Evolutionary conservation across 495 filamentous ascomycete species (phyloP).

Genomic region (Tuber aestivum): DNA sequence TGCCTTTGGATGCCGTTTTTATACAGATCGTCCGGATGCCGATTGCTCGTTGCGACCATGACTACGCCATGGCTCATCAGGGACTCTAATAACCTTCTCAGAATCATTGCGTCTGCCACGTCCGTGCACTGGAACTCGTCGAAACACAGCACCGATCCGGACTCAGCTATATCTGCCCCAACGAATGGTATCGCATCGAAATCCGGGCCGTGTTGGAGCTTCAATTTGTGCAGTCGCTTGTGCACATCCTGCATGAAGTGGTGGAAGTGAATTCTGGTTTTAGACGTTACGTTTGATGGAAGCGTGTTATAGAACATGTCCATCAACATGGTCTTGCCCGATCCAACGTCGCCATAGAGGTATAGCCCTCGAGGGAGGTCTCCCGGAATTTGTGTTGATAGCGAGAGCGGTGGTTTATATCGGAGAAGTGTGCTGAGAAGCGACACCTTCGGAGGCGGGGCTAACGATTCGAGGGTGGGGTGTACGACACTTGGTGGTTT

Average conservation of each 20-base stretch:
- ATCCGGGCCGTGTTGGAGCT: conserved; percentile 81
- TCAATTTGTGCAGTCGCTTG: conserved; percentile 80
- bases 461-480: conserved; percentile 67
- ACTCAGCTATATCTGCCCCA: conserved; percentile 82
- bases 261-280: conserved; percentile 97
- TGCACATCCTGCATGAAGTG: conserved; percentile 99
- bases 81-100: conserved; percentile 77
- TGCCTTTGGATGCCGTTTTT: conserved; percentile 95
- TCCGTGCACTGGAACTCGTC: conserved; percentile 99
- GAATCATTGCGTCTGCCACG: conserved; percentile 97
- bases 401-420: conserved; percentile 43
- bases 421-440: conserved; percentile 68
- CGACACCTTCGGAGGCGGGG: conserved; percentile 42
- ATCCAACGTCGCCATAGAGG: conserved; percentile 94
- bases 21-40: conserved; percentile 92
- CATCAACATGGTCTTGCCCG: conserved; percentile 99
- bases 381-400: conserved; percentile 54
- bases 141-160: conserved; percentile 83
- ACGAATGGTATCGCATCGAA: conserved; percentile 89
- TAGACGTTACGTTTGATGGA: conserved; percentile 68
- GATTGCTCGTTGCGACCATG: conserved; percentile 92
- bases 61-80: conserved; percentile 96
- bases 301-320: conserved; percentile 96
- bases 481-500: conserved; percentile 64
- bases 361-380: conserved; percentile 83